phyloP scores from a whole-genome alignment of 2,329 filamentous ascomycete genomes.

The Trichoderma hamatum region DNA sequence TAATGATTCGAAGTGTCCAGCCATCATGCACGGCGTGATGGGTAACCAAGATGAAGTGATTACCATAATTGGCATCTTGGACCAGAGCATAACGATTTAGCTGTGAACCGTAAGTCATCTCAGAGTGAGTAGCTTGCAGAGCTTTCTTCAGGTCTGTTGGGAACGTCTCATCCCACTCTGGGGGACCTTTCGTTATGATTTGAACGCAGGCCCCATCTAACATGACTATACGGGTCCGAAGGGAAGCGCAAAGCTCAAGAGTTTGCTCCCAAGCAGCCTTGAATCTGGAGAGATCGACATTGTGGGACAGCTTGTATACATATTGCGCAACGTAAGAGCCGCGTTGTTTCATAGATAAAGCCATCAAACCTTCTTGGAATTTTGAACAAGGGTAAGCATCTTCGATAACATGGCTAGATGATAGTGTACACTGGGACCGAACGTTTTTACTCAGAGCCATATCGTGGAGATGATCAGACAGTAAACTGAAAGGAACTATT shows the following conservation, averaged over 20 bases:
- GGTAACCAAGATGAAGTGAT: conserved; percentile 32
- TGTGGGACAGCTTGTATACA: not conserved
- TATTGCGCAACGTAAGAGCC: conserved; percentile 25
- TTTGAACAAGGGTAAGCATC: conserved; percentile 30
- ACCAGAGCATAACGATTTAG: conserved; percentile 18
- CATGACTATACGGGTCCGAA: conserved; percentile 30
- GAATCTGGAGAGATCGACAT: conserved; percentile 13
- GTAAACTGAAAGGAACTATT: not conserved
- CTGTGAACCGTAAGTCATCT: conserved; percentile 21
- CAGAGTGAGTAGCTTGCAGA: not conserved
- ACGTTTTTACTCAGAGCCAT: not conserved
- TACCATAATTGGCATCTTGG: not conserved
- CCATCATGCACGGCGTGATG: conserved; percentile 39
- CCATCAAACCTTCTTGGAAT: conserved; percentile 30
- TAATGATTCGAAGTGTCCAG: conserved; percentile 32
- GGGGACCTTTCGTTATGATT: not conserved
- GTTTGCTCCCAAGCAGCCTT: conserved; percentile 28
- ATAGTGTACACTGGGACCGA: not conserved
- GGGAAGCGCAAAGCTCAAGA: not conserved
- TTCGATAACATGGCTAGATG: not conserved
- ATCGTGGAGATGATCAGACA: not conserved
- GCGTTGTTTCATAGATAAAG: conserved; percentile 27
- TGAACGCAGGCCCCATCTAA: conserved; percentile 1
- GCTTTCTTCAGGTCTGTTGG: not conserved
- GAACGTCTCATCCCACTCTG: conserved; percentile 1